Conservation (phyloP, 495 filamentous ascomycete species). For the Penicillium verhagenii region DNA sequence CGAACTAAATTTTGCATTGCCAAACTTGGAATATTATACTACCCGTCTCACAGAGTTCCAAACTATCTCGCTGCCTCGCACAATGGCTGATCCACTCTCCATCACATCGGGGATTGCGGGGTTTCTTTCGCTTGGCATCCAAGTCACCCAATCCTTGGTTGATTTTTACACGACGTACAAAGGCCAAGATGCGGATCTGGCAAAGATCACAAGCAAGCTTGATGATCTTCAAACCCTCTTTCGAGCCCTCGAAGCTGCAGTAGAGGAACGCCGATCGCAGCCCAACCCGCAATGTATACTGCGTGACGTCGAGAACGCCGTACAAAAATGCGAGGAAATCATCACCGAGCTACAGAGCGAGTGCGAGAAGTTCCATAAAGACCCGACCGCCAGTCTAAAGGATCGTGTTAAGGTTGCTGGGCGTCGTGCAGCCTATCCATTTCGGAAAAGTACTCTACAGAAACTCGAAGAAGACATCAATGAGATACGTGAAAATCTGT, state of each 20-base stretch:
- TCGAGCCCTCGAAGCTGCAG: conserved; percentile 13
- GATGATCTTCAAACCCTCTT: conserved; percentile 18
- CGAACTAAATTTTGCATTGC: too few relatives aligned
- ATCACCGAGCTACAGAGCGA: conserved; percentile 31
- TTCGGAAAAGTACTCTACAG: conserved; percentile 29
- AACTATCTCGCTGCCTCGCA: too few relatives aligned
- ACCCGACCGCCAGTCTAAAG: conserved; percentile 6
- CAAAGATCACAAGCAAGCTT: conserved; percentile 13
- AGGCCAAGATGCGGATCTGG: conserved; percentile 14
- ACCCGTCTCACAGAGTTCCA: too few relatives aligned
- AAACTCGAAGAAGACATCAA: conserved; percentile 32
- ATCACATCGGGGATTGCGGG: conserved; percentile 26
- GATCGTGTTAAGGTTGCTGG: conserved; percentile 11
- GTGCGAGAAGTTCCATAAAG: conserved; percentile 21
- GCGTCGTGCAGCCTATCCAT: conserved; percentile 28
- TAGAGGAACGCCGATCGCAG: conserved; percentile 20
- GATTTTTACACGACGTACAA: conserved; percentile 30
- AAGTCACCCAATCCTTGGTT: conserved; percentile 25
- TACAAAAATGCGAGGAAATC: conserved; percentile 22
- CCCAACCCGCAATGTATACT: conserved; percentile 21
- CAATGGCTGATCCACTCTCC: conserved; percentile 1
- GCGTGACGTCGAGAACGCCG: conserved; percentile 18
- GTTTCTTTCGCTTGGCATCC: conserved; percentile 30
- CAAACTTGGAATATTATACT: too few relatives aligned
- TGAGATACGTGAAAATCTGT: conserved; percentile 28